Conservation (phyloP, 495 filamentous ascomycete species). For the Neurospora sp. region DNA sequence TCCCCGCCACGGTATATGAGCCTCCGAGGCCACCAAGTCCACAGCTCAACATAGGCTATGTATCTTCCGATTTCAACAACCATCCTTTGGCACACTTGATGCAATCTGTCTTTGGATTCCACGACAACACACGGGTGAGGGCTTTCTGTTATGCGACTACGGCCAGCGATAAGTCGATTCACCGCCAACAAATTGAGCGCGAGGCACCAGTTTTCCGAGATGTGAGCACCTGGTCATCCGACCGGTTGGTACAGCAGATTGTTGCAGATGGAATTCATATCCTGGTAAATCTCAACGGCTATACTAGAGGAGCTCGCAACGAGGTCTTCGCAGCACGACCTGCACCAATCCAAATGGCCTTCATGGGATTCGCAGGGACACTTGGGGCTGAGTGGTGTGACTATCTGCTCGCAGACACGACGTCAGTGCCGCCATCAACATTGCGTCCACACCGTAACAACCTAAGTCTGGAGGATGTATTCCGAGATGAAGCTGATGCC, state of each 20-base stretch:
- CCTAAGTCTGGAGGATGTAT: constrained; percentile 58
- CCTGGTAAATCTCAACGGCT: constrained; percentile 93
- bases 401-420: constrained; percentile 84
- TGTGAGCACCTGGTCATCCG: constrained; percentile 76
- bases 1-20: constrained; percentile 68
- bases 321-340: constrained; percentile 94
- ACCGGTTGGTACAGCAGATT: constrained; percentile 80
- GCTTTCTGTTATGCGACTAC: constrained; percentile 98
- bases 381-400: constrained; percentile 98
- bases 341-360: constrained; percentile 97
- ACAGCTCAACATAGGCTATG: constrained; percentile 82
- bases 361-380: constrained; percentile 98
- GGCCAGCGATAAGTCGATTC: constrained; percentile 77
- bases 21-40: constrained; percentile 77
- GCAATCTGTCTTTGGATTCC: constrained; percentile 97
- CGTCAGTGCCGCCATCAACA: constrained; percentile 74
- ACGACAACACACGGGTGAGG: constrained; percentile 60
- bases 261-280: constrained; percentile 93
- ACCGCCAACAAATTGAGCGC: constrained; percentile 87
- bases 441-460: constrained; percentile 70
- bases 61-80: constrained; percentile 99
- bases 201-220: constrained; percentile 91
- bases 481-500: constrained; percentile 56
- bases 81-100: constrained; percentile 94
- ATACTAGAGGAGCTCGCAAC: constrained; percentile 93